Conservation (phyloP, 2,329 filamentous ascomycete species). For the Pyrenophora seminiperda region DNA sequence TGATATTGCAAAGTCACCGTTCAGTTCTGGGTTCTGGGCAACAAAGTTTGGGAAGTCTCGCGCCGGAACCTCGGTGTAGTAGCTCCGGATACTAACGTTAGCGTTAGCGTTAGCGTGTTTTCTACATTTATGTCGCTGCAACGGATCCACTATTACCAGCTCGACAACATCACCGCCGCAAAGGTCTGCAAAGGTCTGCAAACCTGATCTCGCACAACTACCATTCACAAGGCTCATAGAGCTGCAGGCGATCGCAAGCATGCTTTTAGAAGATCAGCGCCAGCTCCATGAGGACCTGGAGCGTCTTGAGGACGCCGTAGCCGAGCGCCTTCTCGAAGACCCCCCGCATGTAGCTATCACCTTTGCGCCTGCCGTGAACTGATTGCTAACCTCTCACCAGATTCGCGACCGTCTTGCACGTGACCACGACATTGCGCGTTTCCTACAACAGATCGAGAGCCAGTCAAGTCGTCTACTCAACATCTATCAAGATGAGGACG, state of each 20-base stretch:
- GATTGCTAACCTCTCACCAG: slow-evolving; percentile 52
- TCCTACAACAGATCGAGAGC: slow-evolving; percentile 83
- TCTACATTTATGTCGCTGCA: slow-evolving; percentile 21
- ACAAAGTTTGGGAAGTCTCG: slow-evolving; percentile 34
- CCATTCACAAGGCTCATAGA: slow-evolving; percentile 23
- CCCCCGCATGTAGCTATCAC: slow-evolving; percentile 73
- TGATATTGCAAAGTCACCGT: slow-evolving; percentile 9
- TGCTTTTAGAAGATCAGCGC: slow-evolving; percentile 92
- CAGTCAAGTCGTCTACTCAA: slow-evolving; percentile 81
- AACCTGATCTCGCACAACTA: slow-evolving; percentile 13
- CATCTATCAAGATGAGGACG: slow-evolving; percentile 81
- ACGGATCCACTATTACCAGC: slow-evolving; percentile 20
- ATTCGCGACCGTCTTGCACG: slow-evolving; percentile 86
- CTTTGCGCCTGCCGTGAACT: neutral
- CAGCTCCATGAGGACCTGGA: slow-evolving; percentile 96
- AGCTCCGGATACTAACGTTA: slow-evolving; percentile 15
- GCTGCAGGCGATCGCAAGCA: slow-evolving; percentile 42
- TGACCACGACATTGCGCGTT: slow-evolving; percentile 88
- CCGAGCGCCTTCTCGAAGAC: slow-evolving; percentile 85
- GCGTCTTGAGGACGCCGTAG: slow-evolving; percentile 90
- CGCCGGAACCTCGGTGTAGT: slow-evolving; percentile 20
- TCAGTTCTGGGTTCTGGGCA: slow-evolving; percentile 6
- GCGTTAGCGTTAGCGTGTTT: too few relatives aligned
- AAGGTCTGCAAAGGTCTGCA: slow-evolving; percentile 38
- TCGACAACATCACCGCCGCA: slow-evolving; percentile 22